Conservation (phyloP, 140 eudicot genomes). For the Anethum foeniculum region DNA sequence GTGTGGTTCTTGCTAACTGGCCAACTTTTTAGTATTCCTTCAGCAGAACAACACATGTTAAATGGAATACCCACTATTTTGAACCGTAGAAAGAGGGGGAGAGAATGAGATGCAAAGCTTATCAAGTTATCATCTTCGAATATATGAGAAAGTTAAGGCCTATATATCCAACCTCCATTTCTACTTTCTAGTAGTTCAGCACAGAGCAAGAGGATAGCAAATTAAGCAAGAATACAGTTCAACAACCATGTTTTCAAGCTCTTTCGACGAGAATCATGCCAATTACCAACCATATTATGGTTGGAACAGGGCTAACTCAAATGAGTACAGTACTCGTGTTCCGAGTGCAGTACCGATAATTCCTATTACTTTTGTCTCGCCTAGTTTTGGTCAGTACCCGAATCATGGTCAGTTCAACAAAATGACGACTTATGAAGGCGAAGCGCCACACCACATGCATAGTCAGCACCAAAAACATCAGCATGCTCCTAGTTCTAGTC, state of each 20-base stretch:
- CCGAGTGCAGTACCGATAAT: constrained; percentile 5
- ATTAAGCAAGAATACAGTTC: neutral
- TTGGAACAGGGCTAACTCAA: constrained; percentile 19
- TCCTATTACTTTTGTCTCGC: constrained; percentile 1
- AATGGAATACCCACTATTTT: neutral
- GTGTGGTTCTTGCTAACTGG: neutral
- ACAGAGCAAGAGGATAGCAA: neutral
- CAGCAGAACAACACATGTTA: neutral
- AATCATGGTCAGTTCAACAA: constrained; percentile 17
- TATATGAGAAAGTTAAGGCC: constrained; percentile 2
- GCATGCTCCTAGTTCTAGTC: neutral
- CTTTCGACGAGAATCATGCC: constrained; percentile 2
- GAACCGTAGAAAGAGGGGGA: constrained; percentile 11
- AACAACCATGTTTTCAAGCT: constrained; percentile 21
- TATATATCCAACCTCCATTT: constrained; percentile 16
- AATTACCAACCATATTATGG: constrained; percentile 9
- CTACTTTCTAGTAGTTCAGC: constrained; percentile 9
- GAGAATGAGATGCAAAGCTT: constrained; percentile 32
- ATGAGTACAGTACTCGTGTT: constrained; percentile 8
- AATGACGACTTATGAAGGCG: constrained; percentile 10
- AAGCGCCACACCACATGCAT: neutral
- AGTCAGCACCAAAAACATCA: neutral
- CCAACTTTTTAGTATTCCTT: neutral
- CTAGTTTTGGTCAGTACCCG: constrained; percentile 1
- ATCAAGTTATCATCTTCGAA: constrained; percentile 4